Percentiles rank a stretch among this genome's conserved stretches.
Evolutionary conservation across 2,329 filamentous ascomycete genomes (phyloP).

Genomic region (Hymenoscyphus infarciens): DNA sequence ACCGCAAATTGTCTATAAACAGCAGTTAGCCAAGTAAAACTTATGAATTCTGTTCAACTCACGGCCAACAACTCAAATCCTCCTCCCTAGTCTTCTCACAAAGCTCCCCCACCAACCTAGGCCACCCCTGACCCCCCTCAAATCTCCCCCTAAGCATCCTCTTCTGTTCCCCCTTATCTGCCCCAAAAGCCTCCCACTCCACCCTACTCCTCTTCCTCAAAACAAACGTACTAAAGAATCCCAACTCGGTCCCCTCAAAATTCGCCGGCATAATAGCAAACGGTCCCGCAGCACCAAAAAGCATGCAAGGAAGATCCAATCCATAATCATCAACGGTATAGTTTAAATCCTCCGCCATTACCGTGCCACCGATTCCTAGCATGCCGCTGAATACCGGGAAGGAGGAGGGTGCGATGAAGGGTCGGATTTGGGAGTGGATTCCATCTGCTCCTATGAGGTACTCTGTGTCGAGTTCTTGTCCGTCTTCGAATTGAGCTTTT

Average conservation of each 20-base stretch:
- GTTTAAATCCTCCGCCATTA: background rate
- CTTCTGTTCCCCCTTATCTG: background rate
- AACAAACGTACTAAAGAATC: conserved; percentile 35
- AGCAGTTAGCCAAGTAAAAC: background rate
- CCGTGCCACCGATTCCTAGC: background rate
- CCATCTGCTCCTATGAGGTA: conserved; percentile 5
- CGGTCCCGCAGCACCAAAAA: background rate
- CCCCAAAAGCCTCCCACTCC: background rate
- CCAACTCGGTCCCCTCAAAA: conserved; percentile 3
- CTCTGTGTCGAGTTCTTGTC: background rate
- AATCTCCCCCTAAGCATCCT: background rate
- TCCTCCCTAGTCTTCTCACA: background rate
- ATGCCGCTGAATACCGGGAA: background rate
- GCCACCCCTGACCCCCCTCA: background rate
- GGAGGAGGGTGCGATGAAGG: background rate
- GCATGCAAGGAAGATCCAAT: conserved; percentile 8
- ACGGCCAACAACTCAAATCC: background rate
- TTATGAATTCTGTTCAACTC: background rate
- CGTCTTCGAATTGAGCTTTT: conserved; percentile 1
- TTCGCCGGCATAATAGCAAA: conserved; percentile 8
- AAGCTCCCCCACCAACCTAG: background rate
- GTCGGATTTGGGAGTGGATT: background rate
- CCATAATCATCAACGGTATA: background rate
- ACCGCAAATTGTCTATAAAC: background rate
- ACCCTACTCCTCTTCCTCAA: background rate